Base-by-base conservation (phyloP, 129 eudicot genomes). In the carrot (Daucus carota) region DNA sequence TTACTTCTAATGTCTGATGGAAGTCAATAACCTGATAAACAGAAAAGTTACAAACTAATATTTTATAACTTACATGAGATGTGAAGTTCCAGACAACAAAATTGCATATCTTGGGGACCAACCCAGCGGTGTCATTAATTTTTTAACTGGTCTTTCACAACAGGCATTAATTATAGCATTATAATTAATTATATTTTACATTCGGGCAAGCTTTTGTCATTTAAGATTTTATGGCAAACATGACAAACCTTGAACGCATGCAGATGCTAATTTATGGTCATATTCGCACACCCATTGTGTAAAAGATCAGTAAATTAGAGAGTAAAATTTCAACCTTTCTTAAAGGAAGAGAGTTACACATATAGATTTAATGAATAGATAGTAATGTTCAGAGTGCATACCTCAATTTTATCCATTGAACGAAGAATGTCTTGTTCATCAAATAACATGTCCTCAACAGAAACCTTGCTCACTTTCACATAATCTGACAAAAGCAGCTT, bases 351-450 rank as follows among this genome's bases (percentile, higher is more conserved):
- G 29, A 54, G 1, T 54, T 54, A 2, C 1, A 0, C 13, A 8
- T 54, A 52, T 22, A 1, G 14, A 54, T 54, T 54, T 54, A 8
- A 54, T 2, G 62, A 54, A 68, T 68, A 36, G 26, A 34, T 0
- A 31, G 26, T 8, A 54, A 16, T 60, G 36, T 12, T 40, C 48
- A 75, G 18, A 20, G 42, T 73, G 79, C 88, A 42, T 13, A 89
- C 98, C 97, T 94, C 98, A 77, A 94, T 94, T 86, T 89, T 94
- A 72, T 94, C 97, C 98, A 94, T 94, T 70, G 98, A 94, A 50
- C 93, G 93, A 70, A 86, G 87, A 72, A 94, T 91, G 83, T 94
- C 97, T 74, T 94, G 96, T 85, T 94, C 98, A 82, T 91, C 93
- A 69, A 62, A 94, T 77, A 94, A 59, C 98, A 94, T 94, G 60